Conservation (phyloP, 202 grass and related monocot species). For the Zizania palustris region DNA sequence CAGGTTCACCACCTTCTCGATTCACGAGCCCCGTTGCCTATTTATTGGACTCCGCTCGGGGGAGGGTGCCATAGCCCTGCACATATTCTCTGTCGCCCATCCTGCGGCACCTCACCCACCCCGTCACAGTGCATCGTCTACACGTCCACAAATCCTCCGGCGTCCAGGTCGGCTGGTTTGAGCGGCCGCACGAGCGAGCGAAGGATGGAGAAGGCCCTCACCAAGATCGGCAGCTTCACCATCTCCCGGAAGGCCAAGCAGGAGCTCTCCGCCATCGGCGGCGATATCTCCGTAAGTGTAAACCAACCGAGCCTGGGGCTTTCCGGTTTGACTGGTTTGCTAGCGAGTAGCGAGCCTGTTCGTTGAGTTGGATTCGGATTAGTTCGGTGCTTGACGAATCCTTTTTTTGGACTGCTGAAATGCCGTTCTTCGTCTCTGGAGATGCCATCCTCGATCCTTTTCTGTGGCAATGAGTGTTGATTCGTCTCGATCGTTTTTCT, state of each 20-base stretch:
- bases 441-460: not conserved
- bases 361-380: not conserved
- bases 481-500: not conserved
- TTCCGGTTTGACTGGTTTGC: not conserved
- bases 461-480: not conserved
- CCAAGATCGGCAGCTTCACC: conserved; percentile 90
- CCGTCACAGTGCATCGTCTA: not conserved
- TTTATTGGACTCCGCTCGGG: not conserved
- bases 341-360: not conserved
- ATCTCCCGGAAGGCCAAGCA: conserved; percentile 92
- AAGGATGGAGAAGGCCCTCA: conserved; percentile 93
- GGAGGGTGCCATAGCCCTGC: conserved; percentile 23
- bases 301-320: too few relatives aligned
- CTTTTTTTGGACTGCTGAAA: not conserved
- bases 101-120: conserved; percentile 25
- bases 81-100: conserved; percentile 39
- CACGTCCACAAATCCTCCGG: conserved; percentile 3
- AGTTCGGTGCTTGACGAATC: not conserved
- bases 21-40: not conserved
- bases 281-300: conserved; percentile 76
- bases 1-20: not conserved
- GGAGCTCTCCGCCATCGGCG: conserved; percentile 95
- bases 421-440: not conserved
- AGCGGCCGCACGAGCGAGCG: not conserved
- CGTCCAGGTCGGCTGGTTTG: too few relatives aligned